phyloP scores from a whole-genome alignment of 495 filamentous ascomycete species.

The Amniculicola lignicola region DNA sequence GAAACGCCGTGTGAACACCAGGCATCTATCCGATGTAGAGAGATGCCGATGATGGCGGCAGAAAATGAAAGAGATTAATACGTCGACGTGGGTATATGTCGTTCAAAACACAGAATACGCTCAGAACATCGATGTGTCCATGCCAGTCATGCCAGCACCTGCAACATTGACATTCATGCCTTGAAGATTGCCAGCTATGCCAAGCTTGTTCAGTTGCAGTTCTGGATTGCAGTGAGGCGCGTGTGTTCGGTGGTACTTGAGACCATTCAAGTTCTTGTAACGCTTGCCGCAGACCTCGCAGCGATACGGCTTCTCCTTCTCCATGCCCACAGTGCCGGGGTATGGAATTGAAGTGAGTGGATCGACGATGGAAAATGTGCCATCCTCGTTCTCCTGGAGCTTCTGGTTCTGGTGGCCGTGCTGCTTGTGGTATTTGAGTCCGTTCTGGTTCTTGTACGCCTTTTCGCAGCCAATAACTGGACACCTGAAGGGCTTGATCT shows the following conservation, averaged over 20 bases:
- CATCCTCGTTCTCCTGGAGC: slow-evolving; percentile 90
- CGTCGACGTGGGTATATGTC: background rate
- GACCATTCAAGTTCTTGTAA: slow-evolving; percentile 92
- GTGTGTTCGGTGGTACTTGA: slow-evolving; percentile 46
- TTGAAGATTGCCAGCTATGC: slow-evolving; percentile 29
- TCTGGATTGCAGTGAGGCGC: slow-evolving; percentile 44
- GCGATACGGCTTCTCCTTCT: slow-evolving; percentile 98
- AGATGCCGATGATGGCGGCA: background rate
- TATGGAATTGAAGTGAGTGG: slow-evolving; percentile 91
- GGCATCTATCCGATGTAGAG: too few relatives aligned
- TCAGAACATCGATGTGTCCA: slow-evolving; percentile 39
- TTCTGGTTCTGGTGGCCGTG: slow-evolving; percentile 97
- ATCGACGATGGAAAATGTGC: slow-evolving; percentile 97
- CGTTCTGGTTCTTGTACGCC: slow-evolving; percentile 99
- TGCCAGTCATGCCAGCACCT: slow-evolving; percentile 41
- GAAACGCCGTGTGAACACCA: too few relatives aligned
- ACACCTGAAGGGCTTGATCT: slow-evolving; percentile 94
- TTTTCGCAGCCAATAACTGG: slow-evolving; percentile 99
- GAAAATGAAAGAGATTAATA: background rate
- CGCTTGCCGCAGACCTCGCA: slow-evolving; percentile 96
- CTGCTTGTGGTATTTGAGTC: slow-evolving; percentile 83
- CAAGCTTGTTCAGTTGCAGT: slow-evolving; percentile 35
- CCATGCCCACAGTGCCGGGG: slow-evolving; percentile 95
- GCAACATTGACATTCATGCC: slow-evolving; percentile 43
- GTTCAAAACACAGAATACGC: background rate